phyloP scores from a whole-genome alignment of 805 yeast species.

The Starmerella asiatica region DNA sequence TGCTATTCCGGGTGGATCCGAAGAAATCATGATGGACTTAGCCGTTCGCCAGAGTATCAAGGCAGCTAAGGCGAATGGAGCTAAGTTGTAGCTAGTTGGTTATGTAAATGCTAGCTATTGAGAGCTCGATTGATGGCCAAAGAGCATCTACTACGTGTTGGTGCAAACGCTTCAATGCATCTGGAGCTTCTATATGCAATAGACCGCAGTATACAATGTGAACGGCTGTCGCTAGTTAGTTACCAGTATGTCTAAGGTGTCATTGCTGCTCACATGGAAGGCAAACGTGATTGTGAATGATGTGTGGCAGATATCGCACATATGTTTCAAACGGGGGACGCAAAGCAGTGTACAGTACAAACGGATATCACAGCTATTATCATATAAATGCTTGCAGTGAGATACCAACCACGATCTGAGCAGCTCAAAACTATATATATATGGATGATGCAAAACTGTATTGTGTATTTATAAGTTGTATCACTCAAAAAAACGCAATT shows the following conservation, averaged over 20 bases:
- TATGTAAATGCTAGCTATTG: background rate
- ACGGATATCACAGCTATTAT: too few relatives aligned
- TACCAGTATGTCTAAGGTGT: too few relatives aligned
- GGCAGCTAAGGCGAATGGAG: conserved; percentile 17
- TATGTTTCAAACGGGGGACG: too few relatives aligned
- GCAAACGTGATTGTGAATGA: too few relatives aligned
- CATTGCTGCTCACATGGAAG: too few relatives aligned
- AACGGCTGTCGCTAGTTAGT: too few relatives aligned
- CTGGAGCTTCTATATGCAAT: background rate
- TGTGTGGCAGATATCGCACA: too few relatives aligned
- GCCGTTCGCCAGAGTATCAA: conserved; percentile 30
- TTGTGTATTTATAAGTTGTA: background rate
- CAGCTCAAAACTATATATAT: too few relatives aligned
- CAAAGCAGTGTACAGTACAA: too few relatives aligned
- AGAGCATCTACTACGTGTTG: background rate
- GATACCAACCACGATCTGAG: too few relatives aligned
- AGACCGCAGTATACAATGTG: background rate
- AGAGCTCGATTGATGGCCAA: background rate
- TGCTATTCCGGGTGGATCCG: conserved; percentile 36
- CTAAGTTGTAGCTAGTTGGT: conserved; percentile 2
- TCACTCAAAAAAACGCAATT: background rate
- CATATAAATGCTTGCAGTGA: too few relatives aligned
- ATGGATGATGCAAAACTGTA: background rate
- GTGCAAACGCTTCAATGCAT: background rate
- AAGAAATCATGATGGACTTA: conserved; percentile 33